Percentiles rank a stretch among this genome's conserved stretches.
Evolutionary conservation across 208 protist species (phyloP).

Genomic region (Trichomonas gallinae): DNA sequence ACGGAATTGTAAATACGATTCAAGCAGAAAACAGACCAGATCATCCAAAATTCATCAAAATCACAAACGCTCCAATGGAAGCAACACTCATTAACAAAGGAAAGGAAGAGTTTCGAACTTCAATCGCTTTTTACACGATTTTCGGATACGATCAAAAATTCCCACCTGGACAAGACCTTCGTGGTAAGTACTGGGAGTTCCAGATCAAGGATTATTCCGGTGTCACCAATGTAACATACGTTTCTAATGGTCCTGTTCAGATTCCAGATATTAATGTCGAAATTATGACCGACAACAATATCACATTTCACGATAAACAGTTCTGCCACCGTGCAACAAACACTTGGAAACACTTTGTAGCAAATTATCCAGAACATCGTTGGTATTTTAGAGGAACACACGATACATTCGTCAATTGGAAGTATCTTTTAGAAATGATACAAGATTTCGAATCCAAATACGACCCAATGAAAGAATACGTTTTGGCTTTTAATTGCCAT

Average conservation of each 20-base stretch:
- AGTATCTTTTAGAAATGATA: not conserved
- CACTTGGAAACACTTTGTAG: not conserved
- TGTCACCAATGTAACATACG: not conserved
- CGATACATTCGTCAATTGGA: not conserved
- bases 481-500: not conserved
- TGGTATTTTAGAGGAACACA: conserved; percentile 10
- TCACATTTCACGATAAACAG: not conserved
- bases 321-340: not conserved
- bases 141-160: not conserved
- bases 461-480: not conserved
- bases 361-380: not conserved
- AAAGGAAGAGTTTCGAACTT: not conserved
- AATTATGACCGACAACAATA: not conserved
- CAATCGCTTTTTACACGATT: not conserved
- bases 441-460: not conserved
- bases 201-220: not conserved
- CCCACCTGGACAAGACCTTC: not conserved
- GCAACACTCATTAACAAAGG: not conserved
- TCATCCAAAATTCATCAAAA: not conserved
- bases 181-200: not conserved
- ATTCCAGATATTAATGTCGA: not conserved
- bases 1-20: not conserved
- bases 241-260: not conserved
- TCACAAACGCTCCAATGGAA: not conserved
- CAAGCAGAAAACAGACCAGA: not conserved